Conservation (phyloP, 495 filamentous ascomycete genomes). For the Aspergillus steynii region DNA sequence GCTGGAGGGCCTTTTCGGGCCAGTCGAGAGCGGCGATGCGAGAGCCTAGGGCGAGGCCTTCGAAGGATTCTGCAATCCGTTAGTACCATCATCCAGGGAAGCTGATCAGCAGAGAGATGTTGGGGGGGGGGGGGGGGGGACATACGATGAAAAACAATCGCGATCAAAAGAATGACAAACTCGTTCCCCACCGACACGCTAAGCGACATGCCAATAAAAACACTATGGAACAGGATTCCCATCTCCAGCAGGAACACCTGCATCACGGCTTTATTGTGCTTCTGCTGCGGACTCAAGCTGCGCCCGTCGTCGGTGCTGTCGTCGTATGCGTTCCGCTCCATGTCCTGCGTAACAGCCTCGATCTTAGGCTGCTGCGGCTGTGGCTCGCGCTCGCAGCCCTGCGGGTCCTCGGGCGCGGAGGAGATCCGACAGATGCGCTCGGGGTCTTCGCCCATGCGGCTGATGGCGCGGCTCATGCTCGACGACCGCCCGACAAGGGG, state of each 20-base stretch:
- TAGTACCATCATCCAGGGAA: neutral
- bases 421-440: conserved; percentile 29
- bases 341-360: conserved; percentile 18
- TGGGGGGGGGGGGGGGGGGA: neutral
- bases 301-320: conserved; percentile 5
- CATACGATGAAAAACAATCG: conserved; percentile 71
- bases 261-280: conserved; percentile 41
- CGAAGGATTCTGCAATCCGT: conserved; percentile 52
- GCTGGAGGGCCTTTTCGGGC: conserved; percentile 43
- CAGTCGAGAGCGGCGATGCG: conserved; percentile 63
- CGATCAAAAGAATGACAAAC: conserved; percentile 71
- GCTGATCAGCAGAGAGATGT: neutral
- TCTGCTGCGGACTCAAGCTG: conserved; percentile 22
- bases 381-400: neutral
- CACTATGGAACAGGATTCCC: conserved; percentile 77
- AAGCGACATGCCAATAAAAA: conserved; percentile 82
- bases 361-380: conserved; percentile 14
- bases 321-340: conserved; percentile 22
- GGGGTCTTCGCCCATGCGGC: conserved; percentile 28
- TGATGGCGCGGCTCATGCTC: conserved; percentile 34
- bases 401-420: conserved; percentile 22
- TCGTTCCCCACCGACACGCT: conserved; percentile 68
- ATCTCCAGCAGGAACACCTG: conserved; percentile 74
- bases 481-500: conserved; percentile 31
- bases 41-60: conserved; percentile 69